Percentiles rank a stretch among this genome's conserved stretches.
Evolutionary conservation across 768 basidiomycete species (phyloP).

Genomic region (Trametes elegans): DNA sequence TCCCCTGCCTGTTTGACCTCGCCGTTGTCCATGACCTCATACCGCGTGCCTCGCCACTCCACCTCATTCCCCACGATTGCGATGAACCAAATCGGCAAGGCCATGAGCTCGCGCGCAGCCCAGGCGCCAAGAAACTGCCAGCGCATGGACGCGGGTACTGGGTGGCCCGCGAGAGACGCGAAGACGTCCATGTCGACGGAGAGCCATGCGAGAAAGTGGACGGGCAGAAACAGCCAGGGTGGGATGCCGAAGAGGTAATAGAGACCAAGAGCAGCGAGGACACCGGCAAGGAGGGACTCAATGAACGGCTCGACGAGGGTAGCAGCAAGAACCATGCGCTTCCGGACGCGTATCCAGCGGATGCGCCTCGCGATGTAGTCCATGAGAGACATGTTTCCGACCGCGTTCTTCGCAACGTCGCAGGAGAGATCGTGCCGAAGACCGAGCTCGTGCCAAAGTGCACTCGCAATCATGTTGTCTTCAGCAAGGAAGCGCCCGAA

Average conservation of each 20-base stretch:
- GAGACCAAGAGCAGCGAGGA: conserved; percentile 59
- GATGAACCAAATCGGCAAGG: conserved; percentile 84
- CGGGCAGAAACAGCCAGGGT: conserved; percentile 48
- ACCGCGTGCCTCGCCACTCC: conserved; percentile 82
- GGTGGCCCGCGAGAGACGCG: conserved; percentile 67
- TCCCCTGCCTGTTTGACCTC: conserved; percentile 43
- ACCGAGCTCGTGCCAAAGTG: conserved; percentile 91
- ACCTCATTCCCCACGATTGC: conserved; percentile 82
- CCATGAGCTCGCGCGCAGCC: conserved; percentile 73
- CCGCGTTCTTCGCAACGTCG: conserved; percentile 85
- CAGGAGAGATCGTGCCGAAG: conserved; percentile 87
- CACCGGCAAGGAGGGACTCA: conserved; percentile 73
- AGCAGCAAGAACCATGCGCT: conserved; percentile 86
- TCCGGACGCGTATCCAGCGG: conserved; percentile 96
- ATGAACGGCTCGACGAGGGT: conserved; percentile 92
- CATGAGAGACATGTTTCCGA: conserved; percentile 81
- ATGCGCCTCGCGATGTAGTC: conserved; percentile 89
- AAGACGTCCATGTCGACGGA: conserved; percentile 81
- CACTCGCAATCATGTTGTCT: conserved; percentile 94
- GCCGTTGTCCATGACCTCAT: conserved; percentile 73
- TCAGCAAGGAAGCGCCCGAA: conserved; percentile 93
- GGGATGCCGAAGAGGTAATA: conserved; percentile 50
- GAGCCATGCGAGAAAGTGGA: conserved; percentile 72
- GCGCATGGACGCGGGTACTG: conserved; percentile 43
- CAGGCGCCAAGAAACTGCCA: conserved; percentile 75